Evolutionary conservation across 31 red algal genomes (phyloP), one percentile per base, ranked within the genome.

Genomic region (Endocladia muricata): DNA sequence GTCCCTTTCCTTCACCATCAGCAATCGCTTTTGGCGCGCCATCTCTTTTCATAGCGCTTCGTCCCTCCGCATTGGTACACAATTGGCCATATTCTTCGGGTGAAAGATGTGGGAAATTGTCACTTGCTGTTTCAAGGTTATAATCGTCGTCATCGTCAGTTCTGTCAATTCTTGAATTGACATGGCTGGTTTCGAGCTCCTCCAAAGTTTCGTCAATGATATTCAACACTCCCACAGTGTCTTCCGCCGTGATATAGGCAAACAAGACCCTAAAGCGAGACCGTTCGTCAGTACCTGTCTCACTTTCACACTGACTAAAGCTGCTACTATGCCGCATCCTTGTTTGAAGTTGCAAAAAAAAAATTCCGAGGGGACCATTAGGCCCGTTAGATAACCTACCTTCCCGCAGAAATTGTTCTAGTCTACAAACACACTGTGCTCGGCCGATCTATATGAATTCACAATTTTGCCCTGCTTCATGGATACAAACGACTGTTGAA

Each of bases 1-100:
- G 8, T 22, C 8, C 38, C n/a, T 32, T 9, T n/a, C 3, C 22
- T n/a, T 73, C 23, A 19, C 29, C 6, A 17, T 73, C 22, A 22
- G 0, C 0, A 3, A 5, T 42, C 3, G 0, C n/a, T 28, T 7
- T 43, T 15, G 22, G 37, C 3, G 67, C 48, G 28, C 63, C 41
- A 25, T 74, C 58, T 73, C 52, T 41, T 38, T 74, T 47, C 40
- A 74, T 25, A 33, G 69, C 80, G 38, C 64, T 21, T 25, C 26
- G 52, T 35, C 63, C 80, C 42, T 73, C 69, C 41, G 66, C 80
- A 41, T 56, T 47, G 40, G 67, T 83, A 25, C 63, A 73, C 52
- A 74, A 60, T 52, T 83, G 54, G 21, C 68, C 37, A 15, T 60
- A 48, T 23, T 74, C 49, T 32, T 74, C 67, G 35, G 37, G 48